A percentile compares a stretch with the other conserved stretches of the same genome.
phyloP scores from a whole-genome alignment of 371 early-diverging fungal genomes.

The Conidiobolus incongruus region DNA sequence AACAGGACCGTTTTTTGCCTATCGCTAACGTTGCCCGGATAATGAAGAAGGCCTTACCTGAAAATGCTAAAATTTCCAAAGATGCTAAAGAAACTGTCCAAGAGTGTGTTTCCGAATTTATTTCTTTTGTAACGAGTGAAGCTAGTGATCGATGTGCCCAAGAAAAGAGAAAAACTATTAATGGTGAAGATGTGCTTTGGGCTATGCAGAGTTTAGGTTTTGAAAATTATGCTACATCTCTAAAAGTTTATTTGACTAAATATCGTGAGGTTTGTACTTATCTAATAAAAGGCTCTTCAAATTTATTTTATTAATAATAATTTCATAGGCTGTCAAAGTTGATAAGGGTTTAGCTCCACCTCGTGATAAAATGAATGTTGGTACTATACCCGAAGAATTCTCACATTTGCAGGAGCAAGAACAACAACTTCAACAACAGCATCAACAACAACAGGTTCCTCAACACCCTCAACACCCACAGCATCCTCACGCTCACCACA shows the following conservation, averaged over 20 bases:
- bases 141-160: slow-evolving; percentile 86
- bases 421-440: not conserved
- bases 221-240: slow-evolving; percentile 90
- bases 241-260: slow-evolving; percentile 77
- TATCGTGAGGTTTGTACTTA: slow-evolving; percentile 54
- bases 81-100: slow-evolving; percentile 98
- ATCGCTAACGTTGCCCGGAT: slow-evolving; percentile 87
- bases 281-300: not conserved
- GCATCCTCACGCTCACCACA: not conserved
- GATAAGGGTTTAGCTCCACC: not conserved
- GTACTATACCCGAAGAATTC: not conserved
- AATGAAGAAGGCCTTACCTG: slow-evolving; percentile 96
- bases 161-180: slow-evolving; percentile 97
- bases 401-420: not conserved
- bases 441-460: slow-evolving; percentile 1
- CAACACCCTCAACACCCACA: not conserved
- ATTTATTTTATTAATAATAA: not conserved
- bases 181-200: slow-evolving; percentile 98
- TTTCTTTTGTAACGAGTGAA: slow-evolving; percentile 97
- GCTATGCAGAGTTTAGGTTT: slow-evolving; percentile 98
- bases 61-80: slow-evolving; percentile 96
- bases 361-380: not conserved
- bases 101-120: slow-evolving; percentile 98
- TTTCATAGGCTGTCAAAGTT: not conserved
- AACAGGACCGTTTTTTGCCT: slow-evolving; percentile 95